phyloP scores from a whole-genome alignment of 2,329 filamentous ascomycete species.

The Penicillium sp. region DNA sequence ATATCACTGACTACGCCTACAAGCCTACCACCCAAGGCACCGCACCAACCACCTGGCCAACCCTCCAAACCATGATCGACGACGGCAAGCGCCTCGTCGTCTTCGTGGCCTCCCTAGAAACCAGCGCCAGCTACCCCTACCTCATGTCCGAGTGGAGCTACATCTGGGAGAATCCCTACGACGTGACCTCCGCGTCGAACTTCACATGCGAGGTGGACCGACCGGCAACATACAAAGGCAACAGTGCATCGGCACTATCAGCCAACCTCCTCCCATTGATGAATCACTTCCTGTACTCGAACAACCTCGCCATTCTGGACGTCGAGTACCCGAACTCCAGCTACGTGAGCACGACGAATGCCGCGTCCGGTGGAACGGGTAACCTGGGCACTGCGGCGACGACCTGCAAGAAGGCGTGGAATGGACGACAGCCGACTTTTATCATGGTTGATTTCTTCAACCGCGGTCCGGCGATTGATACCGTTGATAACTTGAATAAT shows the following conservation, averaged over 20 bases:
- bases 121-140: constrained; percentile 39
- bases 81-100: constrained; percentile 64
- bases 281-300: constrained; percentile 75
- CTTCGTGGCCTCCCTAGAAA: constrained; percentile 59
- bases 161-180: constrained; percentile 70
- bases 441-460: constrained; percentile 79
- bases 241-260: constrained; percentile 51
- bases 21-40: constrained; percentile 48
- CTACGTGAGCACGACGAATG: constrained; percentile 64
- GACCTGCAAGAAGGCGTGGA: constrained; percentile 54
- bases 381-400: constrained; percentile 50
- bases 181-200: constrained; percentile 59
- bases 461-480: constrained; percentile 65
- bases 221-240: constrained; percentile 53
- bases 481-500: constrained; percentile 67
- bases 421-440: constrained; percentile 66
- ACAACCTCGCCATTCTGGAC: constrained; percentile 44
- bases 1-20: constrained; percentile 63
- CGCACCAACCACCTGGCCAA: constrained; percentile 61
- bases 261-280: constrained; percentile 66
- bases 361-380: constrained; percentile 55
- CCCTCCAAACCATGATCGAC: constrained; percentile 66
- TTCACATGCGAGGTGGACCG: constrained; percentile 73
- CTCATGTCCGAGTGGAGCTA: constrained; percentile 45
- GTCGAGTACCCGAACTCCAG: constrained; percentile 62